Base-by-base conservation (phyloP, 768 basidiomycete species). In the Phaffia australis region DNA sequence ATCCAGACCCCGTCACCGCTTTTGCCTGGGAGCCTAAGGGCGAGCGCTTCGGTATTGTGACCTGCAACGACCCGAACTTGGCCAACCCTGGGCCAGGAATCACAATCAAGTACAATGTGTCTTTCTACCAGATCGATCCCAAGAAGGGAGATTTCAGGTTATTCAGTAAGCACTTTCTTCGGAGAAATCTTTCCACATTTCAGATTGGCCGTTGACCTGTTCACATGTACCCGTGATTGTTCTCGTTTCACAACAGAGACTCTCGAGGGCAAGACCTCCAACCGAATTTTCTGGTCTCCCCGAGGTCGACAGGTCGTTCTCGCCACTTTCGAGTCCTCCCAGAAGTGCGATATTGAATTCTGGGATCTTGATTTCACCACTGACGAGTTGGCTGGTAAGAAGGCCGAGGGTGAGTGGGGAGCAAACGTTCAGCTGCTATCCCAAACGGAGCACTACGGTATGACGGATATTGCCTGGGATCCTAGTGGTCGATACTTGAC, bases 21-120 rank as follows among this genome's bases (percentile, higher is more conserved):
- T 98, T 99, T 76, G 90, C 91, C 56, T 98, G 95, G 95, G 95
- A 98, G 77, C 94, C 95, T n/a, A 87, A 87, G 76, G 91, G 94
- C 69, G 87, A 89, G 73, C 86, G 95, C 46, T 99, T 98, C 78
- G 90, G 89, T 52, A 90, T 98, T 70, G 87, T 98, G 63, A 89
- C 92, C 3, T 91, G 88, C 69, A 88, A 80, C 76, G 95, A 99
- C 75, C 90, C 93, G 57, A 95, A 94, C 76, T 81, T 90, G 46
- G 89, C 88, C 56, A 91, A 89, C 76, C 83, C 88, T 64, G 88
- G 85, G 4, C 88, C 89, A 51, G 94, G 92, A 68, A 82, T 88
- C 69, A 89, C 89, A n/a, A 85, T 93, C 79, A 95, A 94, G 80
- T 98, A 93, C 56, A 89, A 92, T 75, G 84, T 97, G 70, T 85